Evolutionary conservation across 805 yeast species (phyloP).

Genomic region (Grigorovia humatica): DNA sequence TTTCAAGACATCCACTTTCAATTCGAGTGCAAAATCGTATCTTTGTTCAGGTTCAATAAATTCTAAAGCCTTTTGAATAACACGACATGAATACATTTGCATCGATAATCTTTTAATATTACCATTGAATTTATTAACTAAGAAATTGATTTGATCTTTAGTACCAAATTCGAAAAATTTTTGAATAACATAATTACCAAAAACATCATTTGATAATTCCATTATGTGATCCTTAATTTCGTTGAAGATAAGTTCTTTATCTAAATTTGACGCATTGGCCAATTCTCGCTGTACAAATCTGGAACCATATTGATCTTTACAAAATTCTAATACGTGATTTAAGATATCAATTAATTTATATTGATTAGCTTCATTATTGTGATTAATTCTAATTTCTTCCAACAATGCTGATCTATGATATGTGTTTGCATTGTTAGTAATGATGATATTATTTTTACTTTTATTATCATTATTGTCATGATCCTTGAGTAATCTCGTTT

Average conservation of each 20-base stretch:
- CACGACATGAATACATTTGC: constrained; percentile 98
- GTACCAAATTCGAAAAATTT: constrained; percentile 82
- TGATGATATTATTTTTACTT: constrained; percentile 3
- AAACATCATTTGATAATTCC: constrained; percentile 88
- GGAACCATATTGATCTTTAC: constrained; percentile 95
- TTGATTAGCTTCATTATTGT: constrained; percentile 33
- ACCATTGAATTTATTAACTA: constrained; percentile 49
- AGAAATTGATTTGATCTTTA: constrained; percentile 51
- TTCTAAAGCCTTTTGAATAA: constrained; percentile 88
- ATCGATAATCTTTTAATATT: constrained; percentile 65
- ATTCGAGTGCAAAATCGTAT: constrained; percentile 56
- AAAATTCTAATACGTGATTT: constrained; percentile 83
- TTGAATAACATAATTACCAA: constrained; percentile 95
- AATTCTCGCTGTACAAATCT: constrained; percentile 89
- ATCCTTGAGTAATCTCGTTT: not conserved
- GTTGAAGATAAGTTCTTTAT: constrained; percentile 71
- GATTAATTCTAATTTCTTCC: constrained; percentile 62
- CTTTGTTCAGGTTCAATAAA: constrained; percentile 56
- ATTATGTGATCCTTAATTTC: constrained; percentile 69
- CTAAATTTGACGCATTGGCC: constrained; percentile 50
- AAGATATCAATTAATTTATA: constrained; percentile 61
- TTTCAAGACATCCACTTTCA: constrained; percentile 47
- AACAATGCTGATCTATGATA: constrained; percentile 68
- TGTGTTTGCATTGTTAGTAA: not conserved
- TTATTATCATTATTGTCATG: constrained; percentile 3